Evolutionary conservation across 106 monocot species (phyloP).

Genomic region (Platanthera zijinensis): DNA sequence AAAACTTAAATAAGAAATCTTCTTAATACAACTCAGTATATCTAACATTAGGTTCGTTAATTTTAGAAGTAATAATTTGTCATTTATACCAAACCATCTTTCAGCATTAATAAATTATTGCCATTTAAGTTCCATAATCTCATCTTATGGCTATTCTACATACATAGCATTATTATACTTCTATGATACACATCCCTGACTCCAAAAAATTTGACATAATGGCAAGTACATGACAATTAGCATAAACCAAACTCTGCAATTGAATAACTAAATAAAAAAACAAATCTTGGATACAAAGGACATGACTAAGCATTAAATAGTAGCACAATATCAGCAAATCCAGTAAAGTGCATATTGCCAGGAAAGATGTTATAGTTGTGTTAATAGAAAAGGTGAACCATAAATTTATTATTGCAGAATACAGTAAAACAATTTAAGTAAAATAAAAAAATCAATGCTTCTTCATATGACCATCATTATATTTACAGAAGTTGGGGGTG

Average conservation of each 20-base stretch:
- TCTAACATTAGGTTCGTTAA: too few relatives aligned
- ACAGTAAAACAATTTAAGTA: neutral
- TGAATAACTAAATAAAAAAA: neutral
- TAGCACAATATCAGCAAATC: neutral
- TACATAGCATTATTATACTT: neutral
- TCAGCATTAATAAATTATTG: neutral
- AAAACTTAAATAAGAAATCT: too few relatives aligned
- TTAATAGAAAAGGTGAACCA: neutral
- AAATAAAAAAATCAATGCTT: neutral
- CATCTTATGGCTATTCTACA: neutral
- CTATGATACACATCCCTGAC: neutral
- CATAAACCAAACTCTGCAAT: neutral
- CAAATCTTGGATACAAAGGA: neutral
- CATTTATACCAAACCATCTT: neutral
- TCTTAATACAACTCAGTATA: too few relatives aligned
- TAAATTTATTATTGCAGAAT: neutral
- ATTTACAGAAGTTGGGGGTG: too few relatives aligned
- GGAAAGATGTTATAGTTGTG: neutral
- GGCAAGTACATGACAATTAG: neutral
- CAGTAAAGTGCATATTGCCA: too few relatives aligned
- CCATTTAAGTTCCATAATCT: neutral
- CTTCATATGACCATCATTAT: too few relatives aligned
- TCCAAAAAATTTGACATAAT: neutral
- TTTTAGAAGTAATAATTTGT: too few relatives aligned
- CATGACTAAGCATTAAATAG: neutral